Percentiles rank a stretch among this genome's conserved stretches.
Conservation (phyloP, 2,329 filamentous ascomycete genomes). For the Fusarium sp. region DNA sequence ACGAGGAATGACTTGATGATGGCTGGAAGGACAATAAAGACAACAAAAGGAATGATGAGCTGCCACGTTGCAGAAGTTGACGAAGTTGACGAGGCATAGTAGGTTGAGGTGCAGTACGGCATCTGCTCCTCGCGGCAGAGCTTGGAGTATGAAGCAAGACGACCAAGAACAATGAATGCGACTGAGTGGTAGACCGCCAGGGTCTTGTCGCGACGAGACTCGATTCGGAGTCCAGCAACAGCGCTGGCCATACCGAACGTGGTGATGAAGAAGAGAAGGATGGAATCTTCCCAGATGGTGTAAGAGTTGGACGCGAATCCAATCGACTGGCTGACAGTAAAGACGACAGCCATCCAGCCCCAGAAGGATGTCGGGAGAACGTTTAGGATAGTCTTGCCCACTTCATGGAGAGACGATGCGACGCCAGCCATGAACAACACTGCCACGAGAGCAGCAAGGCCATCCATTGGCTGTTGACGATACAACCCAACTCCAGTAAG, state of each 20-base stretch:
- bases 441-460: conserved; percentile 54
- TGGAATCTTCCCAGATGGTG: conserved; percentile 98
- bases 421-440: conserved; percentile 56
- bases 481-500: conserved; percentile 47
- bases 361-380: conserved; percentile 81
- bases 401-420: conserved; percentile 55
- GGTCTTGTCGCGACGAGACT: conserved; percentile 73
- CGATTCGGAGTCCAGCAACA: conserved; percentile 79
- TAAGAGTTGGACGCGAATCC: conserved; percentile 98
- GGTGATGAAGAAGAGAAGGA: conserved; percentile 88
- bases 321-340: conserved; percentile 87
- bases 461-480: conserved; percentile 48
- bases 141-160: conserved; percentile 86
- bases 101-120: conserved; percentile 95
- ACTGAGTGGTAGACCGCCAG: conserved; percentile 87
- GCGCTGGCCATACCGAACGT: conserved; percentile 86
- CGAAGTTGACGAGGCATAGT: conserved; percentile 91
- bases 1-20: conserved; percentile 84
- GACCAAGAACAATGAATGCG: conserved; percentile 82
- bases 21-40: conserved; percentile 77
- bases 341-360: conserved; percentile 86
- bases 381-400: conserved; percentile 59
- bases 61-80: conserved; percentile 96
- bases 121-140: conserved; percentile 98
- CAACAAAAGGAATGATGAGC: conserved; percentile 80